These are phyloP conservation scores for Monosporozyma servazzii DNA, from an alignment of 805 yeast species.

Conservation along the genomic window DNA sequence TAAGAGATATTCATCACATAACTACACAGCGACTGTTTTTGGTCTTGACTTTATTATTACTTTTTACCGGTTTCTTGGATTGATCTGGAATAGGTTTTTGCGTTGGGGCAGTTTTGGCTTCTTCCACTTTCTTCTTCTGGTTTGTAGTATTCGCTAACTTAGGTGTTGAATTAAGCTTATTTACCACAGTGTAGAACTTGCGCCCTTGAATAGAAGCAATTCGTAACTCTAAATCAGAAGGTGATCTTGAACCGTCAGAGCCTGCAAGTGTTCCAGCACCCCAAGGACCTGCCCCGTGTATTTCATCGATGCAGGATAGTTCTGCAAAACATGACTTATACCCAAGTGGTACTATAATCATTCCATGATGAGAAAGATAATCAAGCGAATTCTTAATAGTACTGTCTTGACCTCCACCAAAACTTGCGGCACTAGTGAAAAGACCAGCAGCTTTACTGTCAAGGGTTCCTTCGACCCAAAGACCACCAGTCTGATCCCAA, in stretches of 20 bases:
- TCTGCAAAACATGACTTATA: conserved; percentile 49
- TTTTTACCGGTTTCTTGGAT: neutral
- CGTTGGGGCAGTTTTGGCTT: neutral
- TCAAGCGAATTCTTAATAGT: conserved; percentile 54
- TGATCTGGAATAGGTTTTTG: neutral
- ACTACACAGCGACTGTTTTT: neutral
- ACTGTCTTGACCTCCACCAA: conserved; percentile 73
- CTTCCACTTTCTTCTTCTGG: neutral
- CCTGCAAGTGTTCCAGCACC: conserved; percentile 79
- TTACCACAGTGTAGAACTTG: conserved; percentile 43
- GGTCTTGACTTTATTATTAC: neutral
- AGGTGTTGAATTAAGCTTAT: conserved; percentile 21
- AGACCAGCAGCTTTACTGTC: conserved; percentile 67
- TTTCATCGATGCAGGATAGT: conserved; percentile 49
- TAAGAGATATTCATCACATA: neutral
- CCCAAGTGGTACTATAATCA: conserved; percentile 70
- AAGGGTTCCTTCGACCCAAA: conserved; percentile 65
- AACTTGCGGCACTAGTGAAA: conserved; percentile 61
- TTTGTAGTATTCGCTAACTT: neutral
- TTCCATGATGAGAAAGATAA: conserved; percentile 65
- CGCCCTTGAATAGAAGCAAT: conserved; percentile 63
- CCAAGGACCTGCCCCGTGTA: conserved; percentile 80
- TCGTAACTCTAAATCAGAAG: conserved; percentile 52
- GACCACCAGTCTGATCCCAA: conserved; percentile 69
- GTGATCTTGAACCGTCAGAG: conserved; percentile 65